Base-by-base conservation (phyloP, 257 asterid genomes). In the Capsicum chinense region DNA sequence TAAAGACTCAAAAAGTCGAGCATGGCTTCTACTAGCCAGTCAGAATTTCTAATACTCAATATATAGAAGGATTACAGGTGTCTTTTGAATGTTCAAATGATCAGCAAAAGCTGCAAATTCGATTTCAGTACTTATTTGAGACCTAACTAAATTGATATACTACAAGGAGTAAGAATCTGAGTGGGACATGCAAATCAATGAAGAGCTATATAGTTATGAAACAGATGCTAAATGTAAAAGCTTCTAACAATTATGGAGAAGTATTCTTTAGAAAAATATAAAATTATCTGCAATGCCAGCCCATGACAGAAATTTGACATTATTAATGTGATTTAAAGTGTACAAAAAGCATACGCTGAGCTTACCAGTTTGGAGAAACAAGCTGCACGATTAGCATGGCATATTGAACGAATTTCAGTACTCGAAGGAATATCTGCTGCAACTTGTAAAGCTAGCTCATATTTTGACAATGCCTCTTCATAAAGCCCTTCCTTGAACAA, bases 331-430 rank as follows among this genome's bases (percentile, higher is more conserved):
- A 76, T 14, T 5, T 26, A 4, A 3, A 26, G 64, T 8, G 64
- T 14, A 33, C 9, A 26, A 15, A 54, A 54, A 26, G 82, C 63
- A 78, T 14, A 78, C 9, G 8, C 50, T 50, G 16, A 79, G 81
- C 88, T 79, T 92, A 96, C 99, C 97, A 93, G 84, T 84, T 92
- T 94, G 82, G 92, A 93, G 92, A 90, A 92, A 90, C 99, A 96
- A 62, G 98, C 97, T 59, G 95, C 99, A 9, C 97, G 89, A 87
- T 96, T 96, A 21, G 98, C 95, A 87, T 89, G 86, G 89, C 97
- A 94, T 14, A 93, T 89, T 0, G 99, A 92, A 39, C 95, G 92
- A 62, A 96, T 79, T 85, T 96, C 98, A 85, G 79, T 86, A 42
- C 97, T 89, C n/a, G 91, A 85, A 37, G 95, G 89, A 67, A 88